Conservation (phyloP, 306 rosid genomes). For the Parietaria judaica region DNA sequence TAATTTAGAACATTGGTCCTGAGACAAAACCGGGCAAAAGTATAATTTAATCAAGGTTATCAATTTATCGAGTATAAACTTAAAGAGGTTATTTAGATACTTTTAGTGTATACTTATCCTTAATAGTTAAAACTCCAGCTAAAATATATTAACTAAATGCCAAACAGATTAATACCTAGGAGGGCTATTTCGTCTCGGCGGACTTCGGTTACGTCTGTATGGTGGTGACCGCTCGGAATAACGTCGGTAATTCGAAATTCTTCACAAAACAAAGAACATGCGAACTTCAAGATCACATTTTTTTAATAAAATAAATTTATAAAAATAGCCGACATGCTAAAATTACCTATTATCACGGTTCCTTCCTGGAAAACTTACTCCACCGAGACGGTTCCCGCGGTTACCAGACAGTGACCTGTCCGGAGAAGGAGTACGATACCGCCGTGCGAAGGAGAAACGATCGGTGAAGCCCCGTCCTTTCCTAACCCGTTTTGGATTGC, state of each 20-base stretch:
- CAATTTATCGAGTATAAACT: no score
- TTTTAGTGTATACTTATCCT: no score
- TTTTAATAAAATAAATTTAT: slow-evolving; percentile 1
- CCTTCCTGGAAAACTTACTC: slow-evolving; percentile 47
- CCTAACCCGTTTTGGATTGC: slow-evolving; percentile 67
- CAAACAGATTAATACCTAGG: slow-evolving; percentile 42
- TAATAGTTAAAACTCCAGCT: background rate
- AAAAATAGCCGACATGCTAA: background rate
- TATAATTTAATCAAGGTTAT: no score
- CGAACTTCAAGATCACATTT: no score
- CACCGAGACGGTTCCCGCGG: slow-evolving; percentile 38
- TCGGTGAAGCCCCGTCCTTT: slow-evolving; percentile 99
- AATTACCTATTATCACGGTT: slow-evolving; percentile 59
- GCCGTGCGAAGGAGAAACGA: slow-evolving; percentile 78
- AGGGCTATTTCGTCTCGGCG: slow-evolving; percentile 61
- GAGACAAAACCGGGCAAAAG: no score
- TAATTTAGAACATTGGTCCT: no score
- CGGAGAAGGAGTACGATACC: slow-evolving; percentile 92
- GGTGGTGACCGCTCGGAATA: slow-evolving; percentile 55
- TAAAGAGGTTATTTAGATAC: no score
- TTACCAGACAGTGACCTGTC: slow-evolving; percentile 38
- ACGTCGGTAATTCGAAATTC: slow-evolving; percentile 57
- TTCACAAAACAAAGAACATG: slow-evolving; percentile 29
- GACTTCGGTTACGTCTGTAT: slow-evolving; percentile 48
- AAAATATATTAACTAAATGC: background rate